Evolutionary conservation across 192 early-diverging fungal genomes (phyloP).

Genomic region (Globomyces pollinis-pini): DNA sequence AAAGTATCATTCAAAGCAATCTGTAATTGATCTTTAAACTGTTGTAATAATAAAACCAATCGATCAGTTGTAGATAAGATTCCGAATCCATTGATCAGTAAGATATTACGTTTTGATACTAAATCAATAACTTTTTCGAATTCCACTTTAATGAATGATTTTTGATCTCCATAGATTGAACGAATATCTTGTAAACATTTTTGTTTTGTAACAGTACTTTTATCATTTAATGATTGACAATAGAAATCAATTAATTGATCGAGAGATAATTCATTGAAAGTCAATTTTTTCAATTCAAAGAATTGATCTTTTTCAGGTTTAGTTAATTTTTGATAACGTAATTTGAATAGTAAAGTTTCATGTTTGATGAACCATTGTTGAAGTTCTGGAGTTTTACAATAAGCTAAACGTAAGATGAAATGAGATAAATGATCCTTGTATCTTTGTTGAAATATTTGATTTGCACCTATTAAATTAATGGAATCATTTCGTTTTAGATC

Average conservation of each 20-base stretch:
- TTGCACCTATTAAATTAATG: neutral
- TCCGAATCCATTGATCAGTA: constrained; percentile 30
- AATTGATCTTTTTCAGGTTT: constrained; percentile 44
- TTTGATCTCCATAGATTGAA: neutral
- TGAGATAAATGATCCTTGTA: constrained; percentile 38
- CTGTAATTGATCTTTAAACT: constrained; percentile 61
- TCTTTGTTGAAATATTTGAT: constrained; percentile 17
- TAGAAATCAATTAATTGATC: neutral
- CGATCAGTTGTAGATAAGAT: constrained; percentile 66
- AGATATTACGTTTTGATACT: constrained; percentile 24
- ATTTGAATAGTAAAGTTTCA: constrained; percentile 37
- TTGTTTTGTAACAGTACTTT: neutral
- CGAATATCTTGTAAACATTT: neutral
- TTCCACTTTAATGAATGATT: constrained; percentile 30
- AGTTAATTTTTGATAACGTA: constrained; percentile 39
- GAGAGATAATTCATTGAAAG: constrained; percentile 5
- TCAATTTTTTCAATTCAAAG: constrained; percentile 29
- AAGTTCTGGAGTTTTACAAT: constrained; percentile 36
- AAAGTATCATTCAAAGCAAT: constrained; percentile 58
- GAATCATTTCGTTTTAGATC: constrained; percentile 5
- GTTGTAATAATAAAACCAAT: constrained; percentile 61
- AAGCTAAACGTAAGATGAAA: constrained; percentile 43
- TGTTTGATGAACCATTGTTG: constrained; percentile 36
- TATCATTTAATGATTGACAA: neutral
- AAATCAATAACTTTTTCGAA: constrained; percentile 36